A percentile compares a stretch with the other conserved stretches of the same genome.
Evolutionary conservation across 75 land plant genomes (phyloP).

Genomic region (Picea glauca): DNA sequence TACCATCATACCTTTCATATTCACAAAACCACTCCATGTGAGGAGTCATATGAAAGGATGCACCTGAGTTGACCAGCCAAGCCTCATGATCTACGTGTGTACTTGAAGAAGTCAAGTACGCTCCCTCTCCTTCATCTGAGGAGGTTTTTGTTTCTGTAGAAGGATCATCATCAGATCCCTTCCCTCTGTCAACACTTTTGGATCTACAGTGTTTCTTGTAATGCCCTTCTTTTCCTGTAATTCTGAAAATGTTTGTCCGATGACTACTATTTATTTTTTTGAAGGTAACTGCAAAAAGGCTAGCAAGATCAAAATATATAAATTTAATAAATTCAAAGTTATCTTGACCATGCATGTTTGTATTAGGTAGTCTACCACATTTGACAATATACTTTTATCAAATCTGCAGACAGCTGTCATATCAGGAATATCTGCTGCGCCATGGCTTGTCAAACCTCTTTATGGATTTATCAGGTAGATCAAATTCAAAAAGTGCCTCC

Average conservation of each 20-base stretch:
- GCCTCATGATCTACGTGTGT: too few species aligned
- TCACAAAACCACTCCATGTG: too few species aligned
- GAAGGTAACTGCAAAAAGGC: not conserved
- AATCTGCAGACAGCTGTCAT: constrained; percentile 87
- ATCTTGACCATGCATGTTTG: not conserved
- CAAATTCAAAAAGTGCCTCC: constrained; percentile 45
- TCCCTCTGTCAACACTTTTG: too few species aligned
- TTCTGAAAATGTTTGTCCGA: not conserved
- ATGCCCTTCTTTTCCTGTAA: not conserved
- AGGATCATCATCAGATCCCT: too few species aligned
- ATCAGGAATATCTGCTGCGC: constrained; percentile 84
- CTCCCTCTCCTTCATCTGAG: too few species aligned
- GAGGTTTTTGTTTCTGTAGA: too few species aligned
- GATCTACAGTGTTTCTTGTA: too few species aligned
- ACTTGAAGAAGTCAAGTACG: too few species aligned
- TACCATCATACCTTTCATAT: too few species aligned
- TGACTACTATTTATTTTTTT: not conserved
- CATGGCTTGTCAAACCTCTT: constrained; percentile 95
- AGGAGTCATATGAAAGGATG: too few species aligned
- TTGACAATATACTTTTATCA: constrained; percentile 5
- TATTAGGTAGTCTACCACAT: not conserved
- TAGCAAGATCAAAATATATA: not conserved
- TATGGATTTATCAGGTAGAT: constrained; percentile 98
- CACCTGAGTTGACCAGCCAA: too few species aligned
- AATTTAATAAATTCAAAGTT: not conserved